Base-by-base conservation (phyloP, 768 basidiomycete species). In the Trametes elegans region DNA sequence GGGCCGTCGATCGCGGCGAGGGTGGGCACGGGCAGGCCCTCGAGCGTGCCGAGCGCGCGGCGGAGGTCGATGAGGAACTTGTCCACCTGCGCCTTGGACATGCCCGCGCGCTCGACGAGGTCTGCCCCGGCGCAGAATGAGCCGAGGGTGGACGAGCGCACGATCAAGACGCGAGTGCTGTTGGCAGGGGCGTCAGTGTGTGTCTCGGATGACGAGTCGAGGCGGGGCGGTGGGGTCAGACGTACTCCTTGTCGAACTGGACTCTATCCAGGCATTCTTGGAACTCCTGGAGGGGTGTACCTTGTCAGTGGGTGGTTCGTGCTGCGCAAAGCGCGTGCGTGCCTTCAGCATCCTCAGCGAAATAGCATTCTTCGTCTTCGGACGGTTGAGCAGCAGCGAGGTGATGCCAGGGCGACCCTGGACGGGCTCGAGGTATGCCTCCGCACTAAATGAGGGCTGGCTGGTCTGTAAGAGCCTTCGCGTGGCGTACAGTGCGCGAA, bases 51-150 rank as follows among this genome's bases (percentile, higher is more conserved):
- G 35, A 98, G 70, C 8, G 90, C 80, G 34, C 76, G 74, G 26
- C 94, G 82, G 21, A 97, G 76, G 62, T 88, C 84, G 35, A 61
- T 71, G 41, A 97, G 85, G 72, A 96, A 97, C 63, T 78, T 81
- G 64, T 81, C 73, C 32, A 96, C 87, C 62, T 93, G 85, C 3
- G 71, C 48, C 59, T 82, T 79, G 10, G 84, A 74, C 94, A 98
- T 97, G 1, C 80, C 80, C n/a, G 84, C 82, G 49, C 94, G 78
- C 66, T 98, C 94, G 45, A 76, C 76, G 41, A 97, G 82, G 69
- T 98, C 94, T 7, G 94, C 94, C 10, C 94, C 94, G 14, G 94
- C 86, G 67, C 94, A 98, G 72, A 97, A 98, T 3, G 89, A 77
- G 21, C 84, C 85, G n/a, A 77, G 62, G 0, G 84, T 80, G 0